Percentiles rank a stretch among this genome's conserved stretches.
phyloP scores from a whole-genome alignment of 2,329 filamentous ascomycete genomes.

The Cladosporium sp. region DNA sequence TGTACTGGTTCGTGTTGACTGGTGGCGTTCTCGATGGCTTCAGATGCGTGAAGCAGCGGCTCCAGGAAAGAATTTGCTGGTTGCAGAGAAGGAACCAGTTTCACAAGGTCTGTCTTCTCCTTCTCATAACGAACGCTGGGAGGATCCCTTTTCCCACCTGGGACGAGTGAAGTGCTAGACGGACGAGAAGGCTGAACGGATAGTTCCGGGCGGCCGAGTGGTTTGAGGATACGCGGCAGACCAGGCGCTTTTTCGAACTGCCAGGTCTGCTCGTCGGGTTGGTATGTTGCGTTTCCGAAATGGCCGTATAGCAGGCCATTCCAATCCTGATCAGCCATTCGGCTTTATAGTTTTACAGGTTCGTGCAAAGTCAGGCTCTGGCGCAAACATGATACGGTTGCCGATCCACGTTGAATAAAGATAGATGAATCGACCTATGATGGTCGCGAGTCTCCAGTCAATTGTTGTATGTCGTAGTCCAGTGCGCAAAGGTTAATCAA shows the following conservation, averaged over 20 bases:
- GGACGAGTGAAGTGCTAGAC: not conserved
- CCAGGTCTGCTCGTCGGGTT: conserved; percentile 46
- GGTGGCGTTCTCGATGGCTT: conserved; percentile 29
- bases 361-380: not conserved
- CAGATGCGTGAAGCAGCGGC: conserved; percentile 25
- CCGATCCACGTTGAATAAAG: not conserved
- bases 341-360: conserved; percentile 34
- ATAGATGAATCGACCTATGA: not conserved
- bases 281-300: conserved; percentile 49
- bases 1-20: conserved; percentile 36
- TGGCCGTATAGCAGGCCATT: conserved; percentile 52
- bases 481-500: not conserved
- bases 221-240: conserved; percentile 17
- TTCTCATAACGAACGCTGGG: conserved; percentile 13
- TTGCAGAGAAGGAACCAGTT: conserved; percentile 25
- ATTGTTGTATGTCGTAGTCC: not conserved
- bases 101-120: conserved; percentile 17
- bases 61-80: conserved; percentile 17
- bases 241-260: conserved; percentile 20
- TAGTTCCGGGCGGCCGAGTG: conserved; percentile 25
- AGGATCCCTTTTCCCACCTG: not conserved
- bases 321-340: conserved; percentile 53
- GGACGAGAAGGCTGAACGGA: conserved; percentile 17
- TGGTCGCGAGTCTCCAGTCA: not conserved
- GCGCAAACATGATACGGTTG: conserved; percentile 9